Evolutionary conservation across 306 rosid genomes (phyloP), one percentile per base, ranked within the genome.

Genomic region (Castanea sativa): DNA sequence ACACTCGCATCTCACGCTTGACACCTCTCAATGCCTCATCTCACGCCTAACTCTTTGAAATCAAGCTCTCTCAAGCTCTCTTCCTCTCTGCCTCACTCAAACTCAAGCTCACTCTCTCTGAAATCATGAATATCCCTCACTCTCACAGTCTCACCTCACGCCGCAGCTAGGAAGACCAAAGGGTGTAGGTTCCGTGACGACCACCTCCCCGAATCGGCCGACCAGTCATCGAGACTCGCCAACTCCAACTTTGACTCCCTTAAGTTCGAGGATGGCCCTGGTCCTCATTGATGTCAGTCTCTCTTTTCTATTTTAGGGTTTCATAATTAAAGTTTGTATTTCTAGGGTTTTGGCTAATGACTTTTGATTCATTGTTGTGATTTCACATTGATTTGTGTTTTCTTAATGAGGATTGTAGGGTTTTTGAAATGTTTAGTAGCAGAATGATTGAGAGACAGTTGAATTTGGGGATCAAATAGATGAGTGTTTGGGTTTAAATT

Each of bases 161-260:
- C 83, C n/a, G 85, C 78, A 21, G 90, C 92, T 1, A 93, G 89
- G 79, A 96, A 88, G 85, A 96, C 97, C 75, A 96, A 96, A 82
- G 99, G 99, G 19, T 92, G 99, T 4, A 97, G 99, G 0, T 93
- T 96, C 69, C 97, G 94, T 2, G 92, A 89, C 20, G 99, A 93
- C n/a, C 72, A 93, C n/a, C 72, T 19, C n/a, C 76, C 88, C 25
- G 92, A 90, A 76, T 75, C 88, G 77, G 88, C 88, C 74, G 89
- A 87, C 80, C 97, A 98, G 12, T 89, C 86, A 83, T 60, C 71
- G 56, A 92, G 93, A 18, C 96, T 93, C 27, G 72, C 92, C 5
- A 92, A 82, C 73, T 89, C 98, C 41, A 97, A 90, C 25, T 91
- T 96, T 63, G 99, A 96, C 77, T 87, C 97, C 55, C 91, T 93